Evolutionary conservation across 139 green algal species (phyloP).

Genomic region (Trebouxia sp.): DNA sequence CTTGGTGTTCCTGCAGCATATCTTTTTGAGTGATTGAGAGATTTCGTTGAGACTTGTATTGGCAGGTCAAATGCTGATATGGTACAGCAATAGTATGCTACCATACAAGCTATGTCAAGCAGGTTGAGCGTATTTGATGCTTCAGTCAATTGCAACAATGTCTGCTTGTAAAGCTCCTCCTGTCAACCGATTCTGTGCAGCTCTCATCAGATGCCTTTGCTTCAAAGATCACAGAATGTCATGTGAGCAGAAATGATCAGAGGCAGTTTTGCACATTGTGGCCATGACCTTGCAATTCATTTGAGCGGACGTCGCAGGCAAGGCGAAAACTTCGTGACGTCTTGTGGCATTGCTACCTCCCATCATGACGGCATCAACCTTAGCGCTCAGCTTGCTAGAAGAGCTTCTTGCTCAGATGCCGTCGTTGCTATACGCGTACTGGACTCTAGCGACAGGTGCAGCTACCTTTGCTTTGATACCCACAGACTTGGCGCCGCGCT

Average conservation of each 20-base stretch:
- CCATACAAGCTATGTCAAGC: neutral
- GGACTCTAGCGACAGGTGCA: slow-evolving; percentile 1
- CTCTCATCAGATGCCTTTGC: too few species aligned
- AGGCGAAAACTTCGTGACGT: too few species aligned
- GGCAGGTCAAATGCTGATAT: neutral
- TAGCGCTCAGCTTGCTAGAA: neutral
- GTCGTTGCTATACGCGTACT: neutral
- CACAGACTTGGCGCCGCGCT: neutral
- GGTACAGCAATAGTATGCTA: neutral
- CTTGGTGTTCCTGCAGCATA: slow-evolving; percentile 8
- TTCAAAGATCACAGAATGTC: too few species aligned
- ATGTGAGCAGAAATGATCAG: too few species aligned
- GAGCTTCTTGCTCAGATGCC: neutral
- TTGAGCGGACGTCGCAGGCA: too few species aligned
- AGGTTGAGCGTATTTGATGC: neutral
- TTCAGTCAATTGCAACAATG: neutral
- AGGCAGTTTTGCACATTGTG: too few species aligned
- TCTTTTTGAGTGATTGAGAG: neutral
- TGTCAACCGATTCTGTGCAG: too few species aligned
- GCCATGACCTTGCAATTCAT: too few species aligned
- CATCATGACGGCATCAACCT: too few species aligned
- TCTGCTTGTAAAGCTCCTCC: neutral
- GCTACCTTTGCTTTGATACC: neutral
- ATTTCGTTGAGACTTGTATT: neutral
- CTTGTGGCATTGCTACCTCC: too few species aligned